These are phyloP conservation scores for Cordia subcordata DNA, from an alignment of 257 asterid genomes.

Conservation along the genomic window DNA sequence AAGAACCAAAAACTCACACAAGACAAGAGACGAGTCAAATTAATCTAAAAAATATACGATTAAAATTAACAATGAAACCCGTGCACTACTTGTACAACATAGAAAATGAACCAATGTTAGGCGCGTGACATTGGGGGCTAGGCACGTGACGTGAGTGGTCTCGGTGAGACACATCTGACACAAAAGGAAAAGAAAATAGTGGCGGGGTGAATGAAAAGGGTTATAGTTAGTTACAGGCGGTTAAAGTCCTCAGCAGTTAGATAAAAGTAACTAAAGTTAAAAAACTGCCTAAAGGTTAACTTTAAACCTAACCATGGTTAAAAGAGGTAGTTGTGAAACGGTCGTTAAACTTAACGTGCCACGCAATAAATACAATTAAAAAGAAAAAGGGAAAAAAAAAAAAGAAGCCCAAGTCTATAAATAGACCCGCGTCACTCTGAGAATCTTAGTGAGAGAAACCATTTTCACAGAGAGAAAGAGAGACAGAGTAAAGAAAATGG, in stretches of 20 bases:
- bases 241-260: too few species aligned
- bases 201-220: too few species aligned
- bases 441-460: background rate
- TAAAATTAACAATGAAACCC: too few species aligned
- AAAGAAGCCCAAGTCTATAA: background rate
- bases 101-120: constrained; percentile 5
- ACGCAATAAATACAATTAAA: too few species aligned
- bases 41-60: too few species aligned
- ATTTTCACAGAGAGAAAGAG: constrained; percentile 9
- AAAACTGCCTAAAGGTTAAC: background rate
- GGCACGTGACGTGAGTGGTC: constrained; percentile 46
- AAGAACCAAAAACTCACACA: too few species aligned
- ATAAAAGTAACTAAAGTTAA: too few species aligned
- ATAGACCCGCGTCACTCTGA: background rate
- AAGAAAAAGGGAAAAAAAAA: too few species aligned
- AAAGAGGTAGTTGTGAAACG: constrained; percentile 28
- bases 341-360: constrained; percentile 54
- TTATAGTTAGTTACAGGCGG: constrained; percentile 37
- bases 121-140: constrained; percentile 45
- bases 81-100: too few species aligned
- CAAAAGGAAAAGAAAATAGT: constrained; percentile 20
- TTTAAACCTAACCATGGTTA: constrained; percentile 25
- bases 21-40: too few species aligned
- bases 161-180: constrained; percentile 21
- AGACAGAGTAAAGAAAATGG: constrained; percentile 2